These are phyloP conservation scores for Mycena alexandri DNA, from an alignment of 768 basidiomycete genomes.

Conservation along the genomic window DNA sequence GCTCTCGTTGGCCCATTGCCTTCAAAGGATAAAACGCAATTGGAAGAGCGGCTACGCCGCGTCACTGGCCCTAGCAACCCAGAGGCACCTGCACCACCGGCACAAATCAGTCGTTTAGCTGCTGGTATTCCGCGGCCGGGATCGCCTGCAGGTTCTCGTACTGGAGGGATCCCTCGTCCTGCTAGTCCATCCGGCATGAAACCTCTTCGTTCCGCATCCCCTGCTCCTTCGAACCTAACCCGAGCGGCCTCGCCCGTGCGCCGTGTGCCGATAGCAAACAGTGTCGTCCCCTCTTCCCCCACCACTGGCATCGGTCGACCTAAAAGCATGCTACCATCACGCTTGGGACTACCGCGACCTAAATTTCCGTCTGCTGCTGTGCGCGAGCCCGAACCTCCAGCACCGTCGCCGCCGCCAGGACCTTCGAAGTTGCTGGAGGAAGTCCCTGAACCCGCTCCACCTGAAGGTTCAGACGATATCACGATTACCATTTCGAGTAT, in stretches of 20 bases:
- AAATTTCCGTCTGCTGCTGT: slow-evolving; percentile 48
- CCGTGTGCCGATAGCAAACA: slow-evolving; percentile 41
- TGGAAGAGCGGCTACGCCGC: slow-evolving; percentile 90
- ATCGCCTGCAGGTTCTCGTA: slow-evolving; percentile 58
- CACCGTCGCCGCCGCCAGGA: slow-evolving; percentile 19
- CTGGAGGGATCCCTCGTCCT: slow-evolving; percentile 61
- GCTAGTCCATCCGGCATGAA: slow-evolving; percentile 56
- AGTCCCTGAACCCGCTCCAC: slow-evolving; percentile 47
- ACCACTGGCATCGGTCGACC: slow-evolving; percentile 62
- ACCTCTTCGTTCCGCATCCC: slow-evolving; percentile 54
- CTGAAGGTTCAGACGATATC: slow-evolving; percentile 68
- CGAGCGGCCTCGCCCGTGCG: slow-evolving; percentile 61
- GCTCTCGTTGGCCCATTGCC: slow-evolving; percentile 78
- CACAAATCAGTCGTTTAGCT: slow-evolving; percentile 68
- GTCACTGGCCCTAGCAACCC: slow-evolving; percentile 75
- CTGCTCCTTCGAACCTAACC: slow-evolving; percentile 48
- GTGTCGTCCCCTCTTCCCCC: slow-evolving; percentile 56
- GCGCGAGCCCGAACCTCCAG: slow-evolving; percentile 37
- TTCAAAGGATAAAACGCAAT: slow-evolving; percentile 91
- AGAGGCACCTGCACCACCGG: slow-evolving; percentile 56
- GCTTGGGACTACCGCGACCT: slow-evolving; percentile 75
- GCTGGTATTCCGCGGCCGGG: slow-evolving; percentile 62
- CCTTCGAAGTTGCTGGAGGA: slow-evolving; percentile 44
- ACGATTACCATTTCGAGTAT: slow-evolving; percentile 90
- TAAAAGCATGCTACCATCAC: slow-evolving; percentile 81